Base-by-base conservation (phyloP, 2,329 filamentous ascomycete species). In the Whalleya microplaca region DNA sequence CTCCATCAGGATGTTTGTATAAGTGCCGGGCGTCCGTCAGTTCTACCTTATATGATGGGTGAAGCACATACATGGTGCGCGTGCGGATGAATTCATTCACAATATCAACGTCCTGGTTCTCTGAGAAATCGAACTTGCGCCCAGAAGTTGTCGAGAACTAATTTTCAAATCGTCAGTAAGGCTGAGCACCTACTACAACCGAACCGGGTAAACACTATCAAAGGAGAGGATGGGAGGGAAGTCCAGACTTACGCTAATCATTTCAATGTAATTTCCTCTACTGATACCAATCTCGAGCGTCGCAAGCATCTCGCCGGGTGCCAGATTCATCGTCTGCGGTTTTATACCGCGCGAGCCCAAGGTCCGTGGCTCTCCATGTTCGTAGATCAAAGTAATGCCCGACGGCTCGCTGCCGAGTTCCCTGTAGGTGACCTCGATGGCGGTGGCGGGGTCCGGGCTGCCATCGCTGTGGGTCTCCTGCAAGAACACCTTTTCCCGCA, bases 401-500 rank as follows among this genome's bases (percentile, higher is more conserved):
- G 58, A 54, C 19, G 57, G 56, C 29, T 62, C 59, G 51, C 54
- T 53, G 19, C 53, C 46, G 6, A 55, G 21, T 14, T 55, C 51
- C 46, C 57, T 61, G 41, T 56, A 65, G 8, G 53, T 49, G 14
- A 62, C 51, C 49, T 63, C 61, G 27, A 64, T 55, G 3, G 52
- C 21, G 16, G 23, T 43, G 6, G 62, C 44, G 3, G 53, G 50
- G 20, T 62, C 58, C 18, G 23, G 42, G 1, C 32, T 21, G 23
- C 59, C 52, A 19, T 62, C 45, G n/a, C 50, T 27, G 10, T 40
- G 42, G 6, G 19, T 37, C 16, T 60, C 59, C 8, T 53, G 41
- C 27, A 63, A 50, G 42, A 65, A 65, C 2, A 61, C 42, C 27
- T 53, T 62, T 3, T 64, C 59, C n/a, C 44, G 29, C 29, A 64